Evolutionary conservation across 345 rosid species (phyloP).

Genomic region (Triadica sebifera): DNA sequence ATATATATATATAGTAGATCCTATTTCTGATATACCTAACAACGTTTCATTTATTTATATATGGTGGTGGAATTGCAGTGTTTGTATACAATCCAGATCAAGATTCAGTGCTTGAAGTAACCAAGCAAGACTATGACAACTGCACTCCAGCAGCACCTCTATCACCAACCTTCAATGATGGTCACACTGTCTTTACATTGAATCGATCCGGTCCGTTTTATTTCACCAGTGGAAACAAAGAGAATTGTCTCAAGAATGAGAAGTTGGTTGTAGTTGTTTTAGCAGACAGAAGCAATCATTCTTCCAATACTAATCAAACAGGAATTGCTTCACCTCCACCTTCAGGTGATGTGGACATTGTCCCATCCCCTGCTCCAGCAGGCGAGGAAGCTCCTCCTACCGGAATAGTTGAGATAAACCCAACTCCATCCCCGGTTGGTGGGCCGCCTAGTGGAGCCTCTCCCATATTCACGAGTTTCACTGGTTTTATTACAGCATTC

Average conservation of each 20-base stretch:
- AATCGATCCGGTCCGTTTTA: constrained; percentile 55
- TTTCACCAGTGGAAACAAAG: constrained; percentile 79
- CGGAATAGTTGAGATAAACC: constrained; percentile 37
- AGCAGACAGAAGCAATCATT: constrained; percentile 48
- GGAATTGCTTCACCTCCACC: constrained; percentile 33
- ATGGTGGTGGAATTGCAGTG: constrained; percentile 39
- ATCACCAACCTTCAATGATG: constrained; percentile 39
- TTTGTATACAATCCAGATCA: constrained; percentile 49
- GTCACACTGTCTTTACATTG: constrained; percentile 57
- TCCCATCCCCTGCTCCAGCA: constrained; percentile 54
- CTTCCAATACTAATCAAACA: constrained; percentile 23
- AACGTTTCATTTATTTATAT: no score
- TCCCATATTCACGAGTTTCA: constrained; percentile 25
- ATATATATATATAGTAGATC: no score
- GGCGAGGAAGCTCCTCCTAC: constrained; percentile 51
- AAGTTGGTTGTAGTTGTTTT: constrained; percentile 58
- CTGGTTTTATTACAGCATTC: constrained; percentile 44
- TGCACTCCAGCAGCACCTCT: constrained; percentile 49
- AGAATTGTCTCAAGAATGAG: constrained; percentile 63
- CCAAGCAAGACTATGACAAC: constrained; percentile 47
- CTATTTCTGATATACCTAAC: no score
- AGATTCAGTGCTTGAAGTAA: constrained; percentile 76
- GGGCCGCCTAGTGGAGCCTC: constrained; percentile 43
- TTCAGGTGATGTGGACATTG: background rate
- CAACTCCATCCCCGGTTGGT: constrained; percentile 50